Conservation (phyloP, 1,284 basidiomycete species). For the Coniophora puteana region DNA sequence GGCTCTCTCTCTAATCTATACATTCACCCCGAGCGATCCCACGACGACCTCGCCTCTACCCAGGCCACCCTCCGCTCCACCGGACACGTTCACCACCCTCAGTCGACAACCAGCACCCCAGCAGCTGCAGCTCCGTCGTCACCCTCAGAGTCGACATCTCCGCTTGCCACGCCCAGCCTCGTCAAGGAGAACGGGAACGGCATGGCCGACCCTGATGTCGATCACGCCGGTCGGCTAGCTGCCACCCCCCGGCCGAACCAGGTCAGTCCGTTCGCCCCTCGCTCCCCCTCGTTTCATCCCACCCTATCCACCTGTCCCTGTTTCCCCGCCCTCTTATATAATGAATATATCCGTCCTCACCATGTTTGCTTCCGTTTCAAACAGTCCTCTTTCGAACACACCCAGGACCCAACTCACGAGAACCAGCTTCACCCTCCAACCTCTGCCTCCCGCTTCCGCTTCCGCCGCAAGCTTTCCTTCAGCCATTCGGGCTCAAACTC, state of each 20-base stretch:
- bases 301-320: too few relatives aligned
- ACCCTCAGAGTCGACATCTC: neutral
- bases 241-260: constrained; percentile 9
- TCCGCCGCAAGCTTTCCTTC: constrained; percentile 22
- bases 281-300: too few relatives aligned
- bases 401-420: neutral
- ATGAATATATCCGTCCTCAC: too few relatives aligned
- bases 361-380: too few relatives aligned
- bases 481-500: constrained; percentile 3
- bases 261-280: constrained; percentile 7
- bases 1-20: too few relatives aligned
- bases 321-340: too few relatives aligned
- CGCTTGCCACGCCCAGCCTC: neutral
- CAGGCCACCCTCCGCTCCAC: too few relatives aligned
- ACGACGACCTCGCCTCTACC: too few relatives aligned
- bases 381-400: too few relatives aligned
- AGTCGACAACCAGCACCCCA: too few relatives aligned
- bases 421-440: constrained; percentile 12
- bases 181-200: neutral
- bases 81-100: too few relatives aligned
- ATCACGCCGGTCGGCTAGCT: constrained; percentile 13
- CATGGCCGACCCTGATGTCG: constrained; percentile 13
- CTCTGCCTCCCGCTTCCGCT: constrained; percentile 13
- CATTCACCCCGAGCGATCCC: too few relatives aligned
- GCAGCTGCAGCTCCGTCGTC: neutral